Percentiles rank a stretch among this genome's conserved stretches.
phyloP scores from a whole-genome alignment of 139 green algal species.

The Axilococcus clingmanii region DNA sequence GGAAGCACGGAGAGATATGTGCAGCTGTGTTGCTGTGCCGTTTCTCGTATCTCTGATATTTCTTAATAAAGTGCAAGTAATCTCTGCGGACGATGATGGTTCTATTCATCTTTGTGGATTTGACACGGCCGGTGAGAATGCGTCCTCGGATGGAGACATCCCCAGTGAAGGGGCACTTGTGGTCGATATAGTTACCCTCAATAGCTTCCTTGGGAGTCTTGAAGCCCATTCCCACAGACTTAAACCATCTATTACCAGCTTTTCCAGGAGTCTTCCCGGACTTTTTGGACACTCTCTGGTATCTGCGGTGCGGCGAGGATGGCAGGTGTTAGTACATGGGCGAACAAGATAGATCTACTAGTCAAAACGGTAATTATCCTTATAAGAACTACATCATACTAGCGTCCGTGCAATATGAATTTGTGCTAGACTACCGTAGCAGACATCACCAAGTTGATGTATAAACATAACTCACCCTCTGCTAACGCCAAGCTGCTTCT shows the following conservation, averaged over 20 bases:
- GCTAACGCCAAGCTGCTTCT: slow-evolving; percentile 90
- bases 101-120: slow-evolving; percentile 94
- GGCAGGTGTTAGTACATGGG: not conserved
- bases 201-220: slow-evolving; percentile 97
- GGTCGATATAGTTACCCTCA: slow-evolving; percentile 98
- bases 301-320: too few species aligned
- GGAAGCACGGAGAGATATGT: slow-evolving; percentile 95
- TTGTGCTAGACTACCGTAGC: too few species aligned
- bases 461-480: slow-evolving; percentile 45
- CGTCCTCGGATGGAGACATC: slow-evolving; percentile 95
- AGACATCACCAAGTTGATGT: too few species aligned
- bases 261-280: slow-evolving; percentile 72
- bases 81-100: slow-evolving; percentile 95
- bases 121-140: slow-evolving; percentile 90
- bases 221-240: slow-evolving; percentile 96
- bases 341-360: not conserved
- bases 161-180: slow-evolving; percentile 99
- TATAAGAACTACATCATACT: not conserved
- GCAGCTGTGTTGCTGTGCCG: slow-evolving; percentile 91
- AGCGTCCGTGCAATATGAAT: too few species aligned
- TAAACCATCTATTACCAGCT: slow-evolving; percentile 78
- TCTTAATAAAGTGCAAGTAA: slow-evolving; percentile 98
- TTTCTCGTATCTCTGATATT: slow-evolving; percentile 99
- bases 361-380: not conserved
- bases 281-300: slow-evolving; percentile 60